phyloP scores from a whole-genome alignment of 805 yeast species.

The Lipomyces kockii region DNA sequence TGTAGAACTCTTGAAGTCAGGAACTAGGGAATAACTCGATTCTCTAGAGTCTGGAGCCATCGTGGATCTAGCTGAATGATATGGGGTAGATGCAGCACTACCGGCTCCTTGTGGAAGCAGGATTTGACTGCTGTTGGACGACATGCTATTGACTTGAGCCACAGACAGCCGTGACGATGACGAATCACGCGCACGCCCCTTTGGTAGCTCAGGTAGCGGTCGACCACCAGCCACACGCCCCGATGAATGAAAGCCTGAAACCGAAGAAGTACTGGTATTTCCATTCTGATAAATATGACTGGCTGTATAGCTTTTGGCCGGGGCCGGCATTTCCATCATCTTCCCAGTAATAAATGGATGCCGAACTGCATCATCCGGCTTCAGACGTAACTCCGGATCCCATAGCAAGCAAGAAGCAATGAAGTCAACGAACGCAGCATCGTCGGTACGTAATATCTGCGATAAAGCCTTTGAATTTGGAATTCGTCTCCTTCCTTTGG shows the following conservation, averaged over 20 bases:
- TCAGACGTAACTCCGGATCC: constrained; percentile 61
- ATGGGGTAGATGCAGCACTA: neutral
- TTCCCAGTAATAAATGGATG: constrained; percentile 47
- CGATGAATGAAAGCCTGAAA: neutral
- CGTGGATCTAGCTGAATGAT: neutral
- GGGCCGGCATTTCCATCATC: constrained; percentile 12
- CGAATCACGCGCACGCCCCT: neutral
- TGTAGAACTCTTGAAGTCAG: neutral
- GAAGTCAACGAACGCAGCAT: constrained; percentile 45
- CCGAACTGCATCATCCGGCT: constrained; percentile 46
- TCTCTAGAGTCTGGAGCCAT: neutral
- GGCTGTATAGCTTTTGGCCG: neutral
- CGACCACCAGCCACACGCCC: constrained; percentile 1
- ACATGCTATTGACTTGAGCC: neutral
- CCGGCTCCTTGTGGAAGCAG: neutral
- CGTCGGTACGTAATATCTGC: constrained; percentile 40
- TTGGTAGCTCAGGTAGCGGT: constrained; percentile 1
- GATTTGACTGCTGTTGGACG: neutral
- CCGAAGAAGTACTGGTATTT: neutral
- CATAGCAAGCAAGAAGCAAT: constrained; percentile 71
- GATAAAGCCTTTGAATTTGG: constrained; percentile 40
- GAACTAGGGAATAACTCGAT: neutral
- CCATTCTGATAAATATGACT: neutral
- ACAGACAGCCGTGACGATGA: neutral
- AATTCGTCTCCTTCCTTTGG: constrained; percentile 37